Evolutionary conservation across 768 basidiomycete genomes (phyloP).

Genomic region (Candolleomyces eurysporus): DNA sequence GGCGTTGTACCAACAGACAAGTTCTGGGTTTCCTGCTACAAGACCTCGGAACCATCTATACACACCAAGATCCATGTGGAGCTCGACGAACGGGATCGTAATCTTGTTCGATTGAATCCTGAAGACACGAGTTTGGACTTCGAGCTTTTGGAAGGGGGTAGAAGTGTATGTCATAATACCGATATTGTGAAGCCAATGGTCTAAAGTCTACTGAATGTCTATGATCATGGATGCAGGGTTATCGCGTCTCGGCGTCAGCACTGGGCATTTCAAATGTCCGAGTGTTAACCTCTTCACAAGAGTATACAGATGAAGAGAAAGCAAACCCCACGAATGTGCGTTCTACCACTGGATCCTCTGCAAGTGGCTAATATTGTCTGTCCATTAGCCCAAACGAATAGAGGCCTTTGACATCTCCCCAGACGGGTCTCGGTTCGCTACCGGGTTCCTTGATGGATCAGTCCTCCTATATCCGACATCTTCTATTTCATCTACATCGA

Average conservation of each 20-base stretch:
- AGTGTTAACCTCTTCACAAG: conserved; percentile 49
- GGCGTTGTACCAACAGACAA: conserved; percentile 56
- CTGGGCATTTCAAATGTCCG: conserved; percentile 47
- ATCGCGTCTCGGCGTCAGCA: conserved; percentile 44
- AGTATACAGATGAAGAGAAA: conserved; percentile 47
- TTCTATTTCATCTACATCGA: conserved; percentile 17
- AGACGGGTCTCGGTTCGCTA: conserved; percentile 56
- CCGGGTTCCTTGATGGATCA: conserved; percentile 59
- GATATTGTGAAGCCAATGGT: too few relatives aligned
- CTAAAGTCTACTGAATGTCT: too few relatives aligned
- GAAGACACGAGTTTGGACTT: conserved; percentile 50
- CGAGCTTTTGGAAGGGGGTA: conserved; percentile 24
- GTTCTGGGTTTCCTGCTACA: conserved; percentile 78
- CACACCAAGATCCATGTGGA: conserved; percentile 62
- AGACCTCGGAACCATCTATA: conserved; percentile 46
- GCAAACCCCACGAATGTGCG: conserved; percentile 40
- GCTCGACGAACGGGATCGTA: conserved; percentile 52
- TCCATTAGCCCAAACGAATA: conserved; percentile 49
- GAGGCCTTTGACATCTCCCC: conserved; percentile 64
- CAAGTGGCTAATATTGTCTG: not conserved
- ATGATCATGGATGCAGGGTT: conserved; percentile 24
- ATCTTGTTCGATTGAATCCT: conserved; percentile 43
- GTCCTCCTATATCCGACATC: conserved; percentile 47
- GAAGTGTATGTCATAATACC: not conserved
- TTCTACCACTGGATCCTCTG: not conserved